Base-by-base conservation (phyloP, 805 yeast species). In the Nakazawaea peltata region DNA sequence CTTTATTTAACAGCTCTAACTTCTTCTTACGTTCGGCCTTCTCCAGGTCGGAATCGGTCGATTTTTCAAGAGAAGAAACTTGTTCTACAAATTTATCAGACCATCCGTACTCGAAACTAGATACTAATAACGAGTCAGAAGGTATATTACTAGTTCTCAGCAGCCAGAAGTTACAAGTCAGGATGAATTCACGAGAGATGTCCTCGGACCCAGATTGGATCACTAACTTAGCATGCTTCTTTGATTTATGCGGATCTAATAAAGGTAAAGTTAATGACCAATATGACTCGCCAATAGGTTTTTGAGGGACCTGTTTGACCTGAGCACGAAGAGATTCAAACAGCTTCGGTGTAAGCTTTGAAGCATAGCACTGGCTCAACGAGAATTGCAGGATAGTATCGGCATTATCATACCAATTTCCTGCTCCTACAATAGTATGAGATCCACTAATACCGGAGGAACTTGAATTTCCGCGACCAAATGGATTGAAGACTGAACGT, bases 151-250 rank as follows among this genome's bases (percentile, higher is more conserved):
- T 80, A 25, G 82, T 70, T 44, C 92, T 71, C 2, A 90, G 83
- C 2, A 94, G 84, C 95, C 96, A 87, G 53, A 83, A 87, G 54
- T 86, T 87, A 56, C 92, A 78, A 4, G 90, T 75, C 45, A 79
- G 72, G 13, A 82, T 74, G 54, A 73, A 84, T 49, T 76, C 81
- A 28, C 61, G 57, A 0, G 95, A 92, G 40, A 73, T 71, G 44
- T 77, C 82, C 17, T 61, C 51, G 11, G 84, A 74, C 9, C 80
- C 79, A 0, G 86, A 76, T 54, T 74, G 77, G 53, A 82, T 81
- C 21, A 75, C 60, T 13, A 81, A 59, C 40, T 59, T 49, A 3
- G 34, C 13, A 22, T 36, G 39, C 19, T 61, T 64, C 42, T 61
- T 58, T 5, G 23, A 43, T 11, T 37, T 37, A 16, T 44, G 31